Conservation (phyloP, 1,139 yeast genomes). For the Zygosaccharomyces sapae region DNA sequence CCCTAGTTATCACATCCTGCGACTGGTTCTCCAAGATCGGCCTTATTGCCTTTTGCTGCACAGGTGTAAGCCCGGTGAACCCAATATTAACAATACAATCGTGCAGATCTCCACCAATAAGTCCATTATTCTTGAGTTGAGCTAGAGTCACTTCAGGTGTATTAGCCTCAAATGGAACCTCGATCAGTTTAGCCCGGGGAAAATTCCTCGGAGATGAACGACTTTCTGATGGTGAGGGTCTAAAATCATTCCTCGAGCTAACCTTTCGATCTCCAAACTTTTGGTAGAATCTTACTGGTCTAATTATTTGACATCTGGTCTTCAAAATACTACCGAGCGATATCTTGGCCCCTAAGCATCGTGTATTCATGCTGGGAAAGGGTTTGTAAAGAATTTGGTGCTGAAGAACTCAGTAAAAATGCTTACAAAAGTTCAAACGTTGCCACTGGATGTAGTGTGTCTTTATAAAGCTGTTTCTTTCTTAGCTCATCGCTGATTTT, state of each 20-base stretch:
- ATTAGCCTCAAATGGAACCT: slow-evolving; percentile 20
- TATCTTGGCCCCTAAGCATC: slow-evolving; percentile 1
- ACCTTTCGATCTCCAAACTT: neutral
- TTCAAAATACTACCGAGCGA: neutral
- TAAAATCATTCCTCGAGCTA: neutral
- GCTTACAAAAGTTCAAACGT: neutral
- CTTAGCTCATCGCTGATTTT: slow-evolving; percentile 1
- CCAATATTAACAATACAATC: slow-evolving; percentile 43
- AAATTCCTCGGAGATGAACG: neutral
- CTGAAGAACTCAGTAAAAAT: neutral
- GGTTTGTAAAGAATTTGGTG: neutral
- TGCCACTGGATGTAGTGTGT: neutral
- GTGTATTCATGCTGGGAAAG: neutral
- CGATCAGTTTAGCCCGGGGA: slow-evolving; percentile 18
- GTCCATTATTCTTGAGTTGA: slow-evolving; percentile 26
- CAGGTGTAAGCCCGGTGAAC: slow-evolving; percentile 61
- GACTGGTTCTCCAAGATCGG: slow-evolving; percentile 56
- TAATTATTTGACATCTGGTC: neutral
- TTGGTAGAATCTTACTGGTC: slow-evolving; percentile 1
- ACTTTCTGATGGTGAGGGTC: neutral
- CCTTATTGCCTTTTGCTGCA: slow-evolving; percentile 67
- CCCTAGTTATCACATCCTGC: slow-evolving; percentile 73
- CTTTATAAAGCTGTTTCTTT: neutral
- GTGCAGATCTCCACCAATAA: slow-evolving; percentile 24
- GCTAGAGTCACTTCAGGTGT: slow-evolving; percentile 25